A percentile compares a stretch with the other conserved stretches of the same genome.
Conservation (phyloP, 2,329 filamentous ascomycete genomes). For the Sarocladium brachiariae region DNA sequence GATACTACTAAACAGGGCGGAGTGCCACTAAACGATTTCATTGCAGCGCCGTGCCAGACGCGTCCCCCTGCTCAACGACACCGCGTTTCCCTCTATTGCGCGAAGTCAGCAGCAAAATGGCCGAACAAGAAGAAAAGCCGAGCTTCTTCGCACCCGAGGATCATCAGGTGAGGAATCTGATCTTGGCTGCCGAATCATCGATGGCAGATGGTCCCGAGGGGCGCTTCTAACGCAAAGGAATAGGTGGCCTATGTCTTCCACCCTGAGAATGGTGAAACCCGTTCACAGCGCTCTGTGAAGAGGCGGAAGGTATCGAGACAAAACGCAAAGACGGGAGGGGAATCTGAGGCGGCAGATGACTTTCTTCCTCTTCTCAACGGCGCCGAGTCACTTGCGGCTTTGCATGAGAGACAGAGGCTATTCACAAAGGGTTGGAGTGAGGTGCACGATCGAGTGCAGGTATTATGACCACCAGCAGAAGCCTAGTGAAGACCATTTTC, state of each 20-base stretch:
- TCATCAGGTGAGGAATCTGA: conserved; percentile 32
- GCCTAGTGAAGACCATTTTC: too few species aligned
- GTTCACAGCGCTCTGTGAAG: conserved; percentile 42
- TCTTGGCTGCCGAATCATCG: too few species aligned
- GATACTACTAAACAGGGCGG: too few species aligned
- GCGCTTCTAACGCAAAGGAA: neutral
- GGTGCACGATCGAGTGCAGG: conserved; percentile 57
- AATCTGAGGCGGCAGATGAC: conserved; percentile 16
- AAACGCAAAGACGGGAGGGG: conserved; percentile 11
- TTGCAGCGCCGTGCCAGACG: neutral
- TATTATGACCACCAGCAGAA: conserved; percentile 14
- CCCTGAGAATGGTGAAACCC: conserved; percentile 34
- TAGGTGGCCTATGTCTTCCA: conserved; percentile 59
- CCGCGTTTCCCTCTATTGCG: neutral
- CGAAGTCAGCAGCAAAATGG: conserved; percentile 5
- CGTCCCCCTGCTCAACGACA: conserved; percentile 1
- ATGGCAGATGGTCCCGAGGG: too few species aligned
- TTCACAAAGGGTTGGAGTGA: conserved; percentile 59
- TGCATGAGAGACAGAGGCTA: conserved; percentile 47
- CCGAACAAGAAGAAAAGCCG: neutral
- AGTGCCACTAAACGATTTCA: neutral
- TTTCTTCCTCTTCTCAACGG: conserved; percentile 52
- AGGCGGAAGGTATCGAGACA: conserved; percentile 46
- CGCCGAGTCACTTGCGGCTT: conserved; percentile 40
- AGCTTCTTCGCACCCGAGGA: conserved; percentile 32